Conservation (phyloP, 768 basidiomycete species). For the Boletales sp. region DNA sequence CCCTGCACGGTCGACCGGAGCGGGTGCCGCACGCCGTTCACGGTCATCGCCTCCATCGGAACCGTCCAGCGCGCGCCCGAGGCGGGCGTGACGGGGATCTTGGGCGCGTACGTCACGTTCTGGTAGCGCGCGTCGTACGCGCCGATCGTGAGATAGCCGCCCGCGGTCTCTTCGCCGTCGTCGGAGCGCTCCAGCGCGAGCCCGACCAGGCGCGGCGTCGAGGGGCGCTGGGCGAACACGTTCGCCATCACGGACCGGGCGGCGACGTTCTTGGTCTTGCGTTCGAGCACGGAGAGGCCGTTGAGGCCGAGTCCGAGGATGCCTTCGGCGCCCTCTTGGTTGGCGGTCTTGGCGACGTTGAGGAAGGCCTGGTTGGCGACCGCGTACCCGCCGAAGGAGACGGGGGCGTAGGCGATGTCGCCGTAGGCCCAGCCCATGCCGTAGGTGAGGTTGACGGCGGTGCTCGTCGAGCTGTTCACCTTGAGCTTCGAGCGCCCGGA, state of each 20-base stretch:
- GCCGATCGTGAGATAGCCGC: conserved; percentile 41
- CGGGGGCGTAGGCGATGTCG: conserved; percentile 32
- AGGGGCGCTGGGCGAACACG: conserved; percentile 35
- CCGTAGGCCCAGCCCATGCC: conserved; percentile 39
- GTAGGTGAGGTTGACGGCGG: conserved; percentile 31
- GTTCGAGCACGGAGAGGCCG: conserved; percentile 21
- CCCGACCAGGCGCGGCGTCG: conserved; percentile 37
- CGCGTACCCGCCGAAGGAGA: conserved; percentile 33
- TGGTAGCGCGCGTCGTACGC: conserved; percentile 37
- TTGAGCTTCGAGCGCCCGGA: conserved; percentile 17
- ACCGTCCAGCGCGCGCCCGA: conserved; percentile 40
- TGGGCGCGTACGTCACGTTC: conserved; percentile 28
- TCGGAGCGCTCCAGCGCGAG: conserved; percentile 40
- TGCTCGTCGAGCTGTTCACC: conserved; percentile 28
- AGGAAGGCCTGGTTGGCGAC: conserved; percentile 28
- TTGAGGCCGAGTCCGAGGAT: conserved; percentile 28
- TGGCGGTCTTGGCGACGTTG: conserved; percentile 14
- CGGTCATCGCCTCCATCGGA: conserved; percentile 35
- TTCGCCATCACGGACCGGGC: conserved; percentile 36
- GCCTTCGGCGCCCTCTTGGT: conserved; percentile 16
- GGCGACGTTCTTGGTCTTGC: conserved; percentile 10
- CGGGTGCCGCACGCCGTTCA: conserved; percentile 27
- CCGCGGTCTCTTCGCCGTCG: conserved; percentile 37
- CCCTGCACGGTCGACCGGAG: conserved; percentile 31
- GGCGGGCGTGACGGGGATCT: conserved; percentile 33